Evolutionary conservation across 176 grass and related monocot species (phyloP).

Genomic region (Musa schizocarpa): DNA sequence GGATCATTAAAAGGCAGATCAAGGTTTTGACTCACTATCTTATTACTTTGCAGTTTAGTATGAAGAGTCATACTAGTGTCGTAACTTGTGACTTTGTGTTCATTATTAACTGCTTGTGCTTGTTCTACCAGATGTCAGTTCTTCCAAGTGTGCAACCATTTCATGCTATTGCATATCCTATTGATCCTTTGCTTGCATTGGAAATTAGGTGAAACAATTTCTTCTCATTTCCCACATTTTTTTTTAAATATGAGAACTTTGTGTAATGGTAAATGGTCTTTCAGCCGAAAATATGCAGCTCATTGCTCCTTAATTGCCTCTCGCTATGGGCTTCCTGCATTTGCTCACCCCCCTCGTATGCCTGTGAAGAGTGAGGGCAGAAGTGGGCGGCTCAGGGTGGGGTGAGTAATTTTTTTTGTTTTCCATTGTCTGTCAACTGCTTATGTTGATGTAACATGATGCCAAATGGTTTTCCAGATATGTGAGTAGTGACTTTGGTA

Average conservation of each 20-base stretch:
- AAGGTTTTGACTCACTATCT: conserved; percentile 30
- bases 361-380: conserved; percentile 44
- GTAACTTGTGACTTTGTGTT: too few relatives aligned
- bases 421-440: background rate
- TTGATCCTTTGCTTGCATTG: conserved; percentile 64
- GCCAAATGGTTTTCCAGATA: conserved; percentile 37
- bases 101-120: too few relatives aligned
- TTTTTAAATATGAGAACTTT: background rate
- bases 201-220: conserved; percentile 55
- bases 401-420: conserved; percentile 30
- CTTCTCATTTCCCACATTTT: background rate
- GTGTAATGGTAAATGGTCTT: background rate
- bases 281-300: conserved; percentile 60
- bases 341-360: conserved; percentile 45
- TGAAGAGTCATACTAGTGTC: background rate
- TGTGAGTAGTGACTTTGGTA: conserved; percentile 83
- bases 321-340: conserved; percentile 52
- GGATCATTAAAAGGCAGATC: conserved; percentile 73
- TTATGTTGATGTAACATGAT: background rate
- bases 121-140: conserved; percentile 14
- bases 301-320: conserved; percentile 75
- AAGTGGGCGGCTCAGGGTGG: conserved; percentile 53
- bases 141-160: conserved; percentile 92
- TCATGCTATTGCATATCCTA: conserved; percentile 90
- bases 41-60: background rate